Evolutionary conservation across 1,139 yeast genomes (phyloP), one percentile per base, ranked within the genome.

Genomic region (Candida albicans): DNA sequence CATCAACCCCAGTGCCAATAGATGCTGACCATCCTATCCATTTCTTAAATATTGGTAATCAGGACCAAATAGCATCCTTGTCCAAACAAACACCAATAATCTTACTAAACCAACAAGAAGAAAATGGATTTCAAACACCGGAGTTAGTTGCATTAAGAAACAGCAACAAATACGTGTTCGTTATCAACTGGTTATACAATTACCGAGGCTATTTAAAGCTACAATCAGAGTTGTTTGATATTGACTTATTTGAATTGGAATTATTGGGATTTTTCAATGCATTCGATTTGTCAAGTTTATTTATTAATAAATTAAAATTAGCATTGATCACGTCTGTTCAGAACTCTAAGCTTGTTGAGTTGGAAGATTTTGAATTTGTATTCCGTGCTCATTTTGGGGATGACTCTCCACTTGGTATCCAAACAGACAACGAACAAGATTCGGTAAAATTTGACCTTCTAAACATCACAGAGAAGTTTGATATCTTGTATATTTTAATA

Each of bases 211-310:
- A 64, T 46, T 54, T 79, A 32, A 71, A 65, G 50, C 55, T 79
- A 38, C 66, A 67, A 8, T 61, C 66, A 11, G 84, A 78, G 46
- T 62, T 65, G 34, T 79, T 79, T 52, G 84, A 79, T 57, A 73
- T 72, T 12, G 82, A 77, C 43, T 64, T 78, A 39, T 76, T 79
- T 46, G 84, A 79, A 53, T 73, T 77, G 52, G 84, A 79, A 52
- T 61, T 79, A 26, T 57, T 79, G 33, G 68, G 73, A 44, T 59
- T 46, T 33, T 49, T 49, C 36, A 18, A 18, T 5, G 22, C 22
- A 5, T 18, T 18, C 22, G 22, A 18, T 18, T 18, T 18, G 22
- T 18, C 22, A 18, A 18, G 22, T 9, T 56, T 67, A 33, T 73
- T 78, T 46, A 55, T 75, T 33, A 68, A 71, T 48, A 72, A 65